A percentile compares a stretch with the other conserved stretches of the same genome.
Evolutionary conservation across 1,284 basidiomycete species (phyloP).

Genomic region (Melampsora occidentalis): DNA sequence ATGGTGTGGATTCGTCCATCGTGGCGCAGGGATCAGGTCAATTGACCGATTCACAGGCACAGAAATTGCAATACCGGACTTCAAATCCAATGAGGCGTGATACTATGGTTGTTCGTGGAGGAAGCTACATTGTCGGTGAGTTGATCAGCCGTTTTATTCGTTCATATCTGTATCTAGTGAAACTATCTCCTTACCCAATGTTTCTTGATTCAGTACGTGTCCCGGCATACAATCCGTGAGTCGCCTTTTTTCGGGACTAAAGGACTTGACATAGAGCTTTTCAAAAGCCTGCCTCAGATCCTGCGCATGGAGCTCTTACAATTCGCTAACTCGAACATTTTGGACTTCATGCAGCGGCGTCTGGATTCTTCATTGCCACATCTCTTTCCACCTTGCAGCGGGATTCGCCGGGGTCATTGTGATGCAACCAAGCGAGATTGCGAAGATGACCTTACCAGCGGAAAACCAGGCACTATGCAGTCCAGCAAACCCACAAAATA

Average conservation of each 20-base stretch:
- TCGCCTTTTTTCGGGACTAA: background rate
- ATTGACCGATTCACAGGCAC: background rate
- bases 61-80: background rate
- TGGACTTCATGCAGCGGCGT: background rate
- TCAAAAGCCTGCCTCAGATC: background rate
- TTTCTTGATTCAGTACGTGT: background rate
- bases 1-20: slow-evolving; percentile 4
- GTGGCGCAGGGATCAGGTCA: background rate
- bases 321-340: background rate
- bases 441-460: slow-evolving; percentile 26
- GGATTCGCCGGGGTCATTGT: slow-evolving; percentile 36
- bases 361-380: slow-evolving; percentile 36
- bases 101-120: background rate
- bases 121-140: background rate
- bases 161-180: background rate
- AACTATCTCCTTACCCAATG: too few species aligned
- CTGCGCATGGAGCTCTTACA: background rate
- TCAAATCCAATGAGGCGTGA: slow-evolving; percentile 1
- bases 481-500: slow-evolving; percentile 5
- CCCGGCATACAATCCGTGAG: slow-evolving; percentile 1
- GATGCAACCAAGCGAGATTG: slow-evolving; percentile 16
- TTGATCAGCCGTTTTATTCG: background rate
- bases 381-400: slow-evolving; percentile 25
- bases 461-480: slow-evolving; percentile 32
- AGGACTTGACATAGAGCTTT: background rate